Base-by-base conservation (phyloP, 805 yeast genomes). In the Jamesozyma jinghongensis region DNA sequence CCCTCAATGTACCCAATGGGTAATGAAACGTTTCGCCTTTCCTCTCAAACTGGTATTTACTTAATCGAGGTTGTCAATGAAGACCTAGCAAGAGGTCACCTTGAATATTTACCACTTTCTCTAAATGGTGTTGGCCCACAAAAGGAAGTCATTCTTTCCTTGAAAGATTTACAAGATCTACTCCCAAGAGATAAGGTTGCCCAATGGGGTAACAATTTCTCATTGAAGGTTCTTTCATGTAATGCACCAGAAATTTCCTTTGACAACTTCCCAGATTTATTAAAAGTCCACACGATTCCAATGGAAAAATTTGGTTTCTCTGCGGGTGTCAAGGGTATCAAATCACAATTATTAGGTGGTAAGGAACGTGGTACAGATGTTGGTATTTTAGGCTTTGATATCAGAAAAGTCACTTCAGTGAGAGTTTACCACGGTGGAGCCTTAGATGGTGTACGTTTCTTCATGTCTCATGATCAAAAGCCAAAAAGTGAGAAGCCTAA, bases 401-500 rank as follows among this genome's bases (percentile, higher is more conserved):
- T 55, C 2, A 48, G 47, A 40, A 44, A 45, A 20, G 65, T 83
- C 2, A 59, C 55, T n/a, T 68, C 67, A 37, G 71, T 87, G 1
- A 70, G 85, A 42, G 71, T 87, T 0, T 81, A 75, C 48, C 76
- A 79, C 49, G 96, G 95, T 2, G 57, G 63, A 18, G 94, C 94
- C 0, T 61, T 92, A 17, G 95, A 88, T 61, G 97, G 97, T 4
- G 51, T 90, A 13, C 75, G 77, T 42, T 70, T 87, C 27, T 67
- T 57, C 49, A 67, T 65, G 20, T 19, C 8, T 12, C 1, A 17
- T 13, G n/a, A 5, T n/a, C 5, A 20, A 36, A 13, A 4, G 34
- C 30, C n/a, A 19, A 5, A 4, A n/a, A 25, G 6, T 12, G 31
- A 28, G 13, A 28, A 28, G 16, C 13, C 11, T 4, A 19, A 33